Base-by-base conservation (phyloP, 164 flowering plant species). In the Liquidambar formosana region DNA sequence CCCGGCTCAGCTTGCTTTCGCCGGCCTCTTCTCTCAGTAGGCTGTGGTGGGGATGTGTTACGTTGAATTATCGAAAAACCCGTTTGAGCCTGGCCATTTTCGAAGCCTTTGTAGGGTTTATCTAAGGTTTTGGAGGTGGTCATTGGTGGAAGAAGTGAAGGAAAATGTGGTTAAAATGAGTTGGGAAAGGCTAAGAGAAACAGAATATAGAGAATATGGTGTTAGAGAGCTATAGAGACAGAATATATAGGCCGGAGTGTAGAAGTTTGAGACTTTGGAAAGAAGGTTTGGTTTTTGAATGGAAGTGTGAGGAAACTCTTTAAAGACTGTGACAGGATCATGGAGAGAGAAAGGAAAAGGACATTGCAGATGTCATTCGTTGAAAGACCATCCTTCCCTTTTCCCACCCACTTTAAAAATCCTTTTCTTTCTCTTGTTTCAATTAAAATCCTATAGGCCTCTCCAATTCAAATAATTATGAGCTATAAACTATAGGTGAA, bases 1-100 rank as follows among this genome's bases (percentile, higher is more conserved):
- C 99, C 97, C 21, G 99, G 96, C 48, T 92, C 97, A 0, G 88
- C 80, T 63, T 86, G 91, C 76, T 86, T 92, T 57, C 86, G 75
- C 52, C 94, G 64, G 22, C 99, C 96, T 80, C 94, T 73, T 23
- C 84, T 79, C 76, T 90, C 97, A 51, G 58, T 73, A 0, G 83
- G 26, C 23, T 73, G 80, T 15, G 78, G 3, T 1, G 80, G 52
- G 10, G 86, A 51, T 14, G 84, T 74, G 80, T 79, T 87, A 13
- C 91, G 59, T 69, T 87, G 96, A 56, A 82, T 73, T 15, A 86
- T 72, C n/a, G 88, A 66, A 65, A 85, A 85, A 9, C 85, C 86
- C 33, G 71, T 63, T 61, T 76, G 83, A 43, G 81, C 62, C 1
- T 63, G 65, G 57, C 47, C 45, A 12, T 57, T 8, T 46, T 78